A percentile compares a stretch with the other conserved stretches of the same genome.
Evolutionary conservation across 192 early-diverging fungal genomes (phyloP).

Genomic region (Coemansia sp.): DNA sequence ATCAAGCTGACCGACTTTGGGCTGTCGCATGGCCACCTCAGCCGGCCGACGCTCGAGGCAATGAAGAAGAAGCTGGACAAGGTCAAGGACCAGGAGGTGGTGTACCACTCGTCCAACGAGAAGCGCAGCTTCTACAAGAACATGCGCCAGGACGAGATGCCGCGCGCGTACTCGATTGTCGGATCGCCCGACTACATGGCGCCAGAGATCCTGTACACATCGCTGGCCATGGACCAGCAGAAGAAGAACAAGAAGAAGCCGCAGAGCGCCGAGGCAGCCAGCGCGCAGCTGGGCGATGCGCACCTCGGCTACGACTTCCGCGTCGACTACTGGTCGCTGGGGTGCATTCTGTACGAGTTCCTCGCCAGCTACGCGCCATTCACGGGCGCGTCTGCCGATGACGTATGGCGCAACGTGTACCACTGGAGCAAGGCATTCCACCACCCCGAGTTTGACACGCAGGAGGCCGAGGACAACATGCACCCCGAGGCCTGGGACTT

Average conservation of each 20-base stretch:
- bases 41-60: conserved; percentile 38
- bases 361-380: conserved; percentile 74
- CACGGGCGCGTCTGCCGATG: conserved; percentile 60
- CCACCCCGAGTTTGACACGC: conserved; percentile 72
- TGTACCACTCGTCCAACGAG: conserved; percentile 46
- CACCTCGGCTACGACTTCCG: conserved; percentile 64
- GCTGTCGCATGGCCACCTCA: conserved; percentile 77
- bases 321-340: conserved; percentile 75
- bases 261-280: conserved; percentile 5
- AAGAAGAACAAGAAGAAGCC: conserved; percentile 27
- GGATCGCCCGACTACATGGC: conserved; percentile 95
- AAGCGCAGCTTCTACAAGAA: conserved; percentile 44
- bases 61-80: conserved; percentile 49
- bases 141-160: conserved; percentile 55
- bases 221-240: conserved; percentile 44
- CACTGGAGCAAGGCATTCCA: conserved; percentile 74
- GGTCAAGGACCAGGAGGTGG: conserved; percentile 53
- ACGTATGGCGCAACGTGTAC: conserved; percentile 84
- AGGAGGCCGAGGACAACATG: conserved; percentile 75
- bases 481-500: conserved; percentile 75
- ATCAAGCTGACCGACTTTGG: conserved; percentile 90
- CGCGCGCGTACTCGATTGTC: conserved; percentile 75
- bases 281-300: conserved; percentile 60
- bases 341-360: conserved; percentile 76
- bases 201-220: conserved; percentile 71